phyloP scores from a whole-genome alignment of 371 early-diverging fungal genomes.

The Syncephalis plumigaleata region DNA sequence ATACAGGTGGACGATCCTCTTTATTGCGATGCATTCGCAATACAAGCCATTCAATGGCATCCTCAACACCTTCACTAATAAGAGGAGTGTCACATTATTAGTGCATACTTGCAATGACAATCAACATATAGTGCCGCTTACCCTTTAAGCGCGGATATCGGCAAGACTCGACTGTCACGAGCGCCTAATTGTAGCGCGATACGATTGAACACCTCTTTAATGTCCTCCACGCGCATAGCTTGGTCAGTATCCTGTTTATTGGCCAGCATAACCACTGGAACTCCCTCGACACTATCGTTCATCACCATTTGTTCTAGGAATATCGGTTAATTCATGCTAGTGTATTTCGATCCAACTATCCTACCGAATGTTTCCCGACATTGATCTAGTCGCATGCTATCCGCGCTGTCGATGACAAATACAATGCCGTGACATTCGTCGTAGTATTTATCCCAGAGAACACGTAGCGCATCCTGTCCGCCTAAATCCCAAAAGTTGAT shows the following conservation, averaged over 20 bases:
- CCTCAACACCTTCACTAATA: constrained; percentile 67
- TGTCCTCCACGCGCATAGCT: constrained; percentile 57
- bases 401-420: constrained; percentile 84
- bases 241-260: constrained; percentile 81
- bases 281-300: constrained; percentile 58
- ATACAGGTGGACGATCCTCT: constrained; percentile 56
- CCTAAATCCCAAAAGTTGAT: constrained; percentile 92
- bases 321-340: neutral
- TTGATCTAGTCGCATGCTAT: constrained; percentile 62
- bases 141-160: constrained; percentile 72
- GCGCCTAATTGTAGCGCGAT: constrained; percentile 68
- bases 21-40: constrained; percentile 62
- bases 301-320: constrained; percentile 46
- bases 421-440: constrained; percentile 83
- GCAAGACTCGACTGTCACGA: constrained; percentile 45
- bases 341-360: neutral
- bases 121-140: constrained; percentile 7
- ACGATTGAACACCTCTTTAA: constrained; percentile 82
- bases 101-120: neutral
- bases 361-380: constrained; percentile 65
- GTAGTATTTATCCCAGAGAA: constrained; percentile 89
- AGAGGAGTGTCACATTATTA: too few relatives aligned
- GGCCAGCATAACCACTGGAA: constrained; percentile 85
- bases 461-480: constrained; percentile 73
- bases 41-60: constrained; percentile 75